Percentiles rank a stretch among this genome's conserved stretches.
phyloP scores from a whole-genome alignment of 148 eudicot genomes.

The Hydrangea macrophylla region DNA sequence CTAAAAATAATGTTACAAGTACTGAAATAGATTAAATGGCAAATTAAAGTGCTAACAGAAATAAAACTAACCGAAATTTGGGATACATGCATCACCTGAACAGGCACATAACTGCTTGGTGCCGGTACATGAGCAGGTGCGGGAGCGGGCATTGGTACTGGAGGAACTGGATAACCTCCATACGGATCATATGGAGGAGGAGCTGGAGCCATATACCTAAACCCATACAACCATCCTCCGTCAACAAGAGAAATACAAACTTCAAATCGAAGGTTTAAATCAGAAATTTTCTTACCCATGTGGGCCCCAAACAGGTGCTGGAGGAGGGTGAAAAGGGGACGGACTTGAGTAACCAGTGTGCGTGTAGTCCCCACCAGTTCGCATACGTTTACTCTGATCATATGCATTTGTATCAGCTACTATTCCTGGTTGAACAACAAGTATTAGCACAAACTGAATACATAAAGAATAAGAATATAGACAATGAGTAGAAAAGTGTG shows the following conservation, averaged over 20 bases:
- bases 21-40: neutral
- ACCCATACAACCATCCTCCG: neutral
- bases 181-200: constrained; percentile 91
- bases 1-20: too few species aligned
- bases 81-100: constrained; percentile 45
- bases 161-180: constrained; percentile 83
- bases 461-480: constrained; percentile 3
- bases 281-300: constrained; percentile 53
- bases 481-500: neutral
- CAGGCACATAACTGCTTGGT: constrained; percentile 84
- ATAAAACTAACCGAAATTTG: neutral
- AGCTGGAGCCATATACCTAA: constrained; percentile 85
- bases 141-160: constrained; percentile 74
- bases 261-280: neutral
- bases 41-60: neutral
- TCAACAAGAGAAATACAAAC: constrained; percentile 9
- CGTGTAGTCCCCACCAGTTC: constrained; percentile 91
- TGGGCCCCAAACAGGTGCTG: constrained; percentile 89
- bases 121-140: constrained; percentile 69
- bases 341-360: constrained; percentile 86
- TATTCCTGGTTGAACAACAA: constrained; percentile 46
- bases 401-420: constrained; percentile 72
- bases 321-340: constrained; percentile 91
- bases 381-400: constrained; percentile 88
- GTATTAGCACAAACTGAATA: constrained; percentile 5